Base-by-base conservation (phyloP, 805 yeast genomes). In the Wickerhamia fluorescens region DNA sequence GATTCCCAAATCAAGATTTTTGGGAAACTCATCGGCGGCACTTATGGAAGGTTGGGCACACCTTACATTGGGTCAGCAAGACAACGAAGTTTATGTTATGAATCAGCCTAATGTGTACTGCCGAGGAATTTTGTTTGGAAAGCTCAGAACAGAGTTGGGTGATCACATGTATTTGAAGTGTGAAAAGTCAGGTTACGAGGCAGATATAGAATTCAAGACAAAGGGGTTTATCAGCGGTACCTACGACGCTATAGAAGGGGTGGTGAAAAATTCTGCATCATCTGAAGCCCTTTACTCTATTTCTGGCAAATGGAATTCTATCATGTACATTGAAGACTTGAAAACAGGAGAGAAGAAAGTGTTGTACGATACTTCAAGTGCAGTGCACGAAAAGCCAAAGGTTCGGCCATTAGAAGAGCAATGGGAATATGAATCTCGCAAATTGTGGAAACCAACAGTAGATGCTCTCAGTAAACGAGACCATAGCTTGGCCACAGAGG, bases 51-150 rank as follows among this genome's bases (percentile, higher is more conserved):
- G 98, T 13, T 49, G 71, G 33, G 89, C 85, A 1, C 75, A 72
- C 27, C 57, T 88, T 12, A 72, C 82, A 23, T 73, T 89, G 36
- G 64, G 76, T 26, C 81, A 82, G 42, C 63, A 71, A 15, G 52
- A 53, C 21, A 74, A 75, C 39, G 98, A 89, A 51, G 65, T 66
- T 30, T 92, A 87, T 56, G 71, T 79, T 7, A 63, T 92, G 50
- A 79, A 87, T n/a, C 97, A 92, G 55, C 98, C 98, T 35, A 92
- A 92, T 51, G 76, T 89, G 62, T 92, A 92, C 44, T 95, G 94
- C 7, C 71, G 97, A 42, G 96, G 96, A 30, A 84, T 92, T 24
- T 58, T 92, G 15, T 82, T 92, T 48, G 98, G 98, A 16, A 81
- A 79, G 38, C 70, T 92, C 65, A 82, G 79, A 57, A 78, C 82